Evolutionary conservation across 2,329 filamentous ascomycete species (phyloP).

Genomic region (Xylaria sp.): DNA sequence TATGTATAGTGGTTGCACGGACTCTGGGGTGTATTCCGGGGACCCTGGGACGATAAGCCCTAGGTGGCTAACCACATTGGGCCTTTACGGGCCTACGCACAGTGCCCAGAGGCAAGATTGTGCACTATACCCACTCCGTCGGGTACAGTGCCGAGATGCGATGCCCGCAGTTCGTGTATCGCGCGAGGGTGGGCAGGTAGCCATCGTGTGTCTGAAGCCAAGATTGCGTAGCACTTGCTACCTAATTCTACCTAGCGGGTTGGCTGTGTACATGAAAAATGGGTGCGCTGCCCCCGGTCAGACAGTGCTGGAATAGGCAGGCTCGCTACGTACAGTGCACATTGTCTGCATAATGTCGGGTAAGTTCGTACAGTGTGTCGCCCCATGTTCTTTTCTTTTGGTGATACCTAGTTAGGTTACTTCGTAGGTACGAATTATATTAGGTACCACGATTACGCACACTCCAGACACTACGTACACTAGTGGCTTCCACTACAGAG

Average conservation of each 20-base stretch:
- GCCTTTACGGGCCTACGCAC: not conserved
- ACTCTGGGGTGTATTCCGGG: slow-evolving; percentile 7
- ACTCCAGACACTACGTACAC: not conserved
- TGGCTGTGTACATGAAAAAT: no score
- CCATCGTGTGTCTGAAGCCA: no score
- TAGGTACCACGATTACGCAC: not conserved
- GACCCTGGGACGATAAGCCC: not conserved
- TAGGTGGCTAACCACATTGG: not conserved
- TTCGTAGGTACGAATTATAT: not conserved
- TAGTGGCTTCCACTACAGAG: not conserved
- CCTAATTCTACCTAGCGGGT: not conserved
- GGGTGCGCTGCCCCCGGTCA: not conserved
- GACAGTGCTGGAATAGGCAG: no score
- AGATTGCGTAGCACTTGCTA: not conserved
- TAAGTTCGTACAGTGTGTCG: not conserved
- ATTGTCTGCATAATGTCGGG: not conserved
- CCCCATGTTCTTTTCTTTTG: not conserved
- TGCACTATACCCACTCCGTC: not conserved
- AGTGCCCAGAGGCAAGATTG: not conserved
- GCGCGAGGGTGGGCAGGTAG: no score
- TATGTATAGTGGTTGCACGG: slow-evolving; percentile 8
- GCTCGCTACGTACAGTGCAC: not conserved
- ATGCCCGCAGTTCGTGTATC: no score
- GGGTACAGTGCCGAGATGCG: not conserved
- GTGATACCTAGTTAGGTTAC: not conserved